Conservation (phyloP, 2,329 filamentous ascomycete genomes). For the Alternaria hordeiaustralica region DNA sequence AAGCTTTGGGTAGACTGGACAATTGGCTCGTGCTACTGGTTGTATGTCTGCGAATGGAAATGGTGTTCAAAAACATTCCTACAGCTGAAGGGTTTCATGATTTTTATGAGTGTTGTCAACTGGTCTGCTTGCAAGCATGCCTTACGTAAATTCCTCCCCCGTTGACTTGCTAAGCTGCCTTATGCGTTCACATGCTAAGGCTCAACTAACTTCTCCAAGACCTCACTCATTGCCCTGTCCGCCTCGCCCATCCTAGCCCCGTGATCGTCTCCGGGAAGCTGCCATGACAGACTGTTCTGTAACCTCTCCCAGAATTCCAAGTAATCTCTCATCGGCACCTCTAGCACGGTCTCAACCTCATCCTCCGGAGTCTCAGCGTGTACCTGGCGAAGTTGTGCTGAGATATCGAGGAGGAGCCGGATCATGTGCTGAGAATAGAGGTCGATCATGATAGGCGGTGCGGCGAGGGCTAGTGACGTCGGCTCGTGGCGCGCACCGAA, state of each 20-base stretch:
- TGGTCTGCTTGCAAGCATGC: background rate
- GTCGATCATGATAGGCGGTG: background rate
- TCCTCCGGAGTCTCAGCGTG: background rate
- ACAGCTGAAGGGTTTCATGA: too few relatives aligned
- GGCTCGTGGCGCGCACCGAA: background rate
- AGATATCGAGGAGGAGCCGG: background rate
- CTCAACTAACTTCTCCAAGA: conserved; percentile 3
- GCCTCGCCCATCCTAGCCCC: background rate
- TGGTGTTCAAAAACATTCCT: background rate
- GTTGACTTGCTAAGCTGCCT: background rate
- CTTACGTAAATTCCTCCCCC: background rate
- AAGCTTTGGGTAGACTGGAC: background rate
- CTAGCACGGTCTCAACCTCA: background rate
- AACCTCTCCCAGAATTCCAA: background rate
- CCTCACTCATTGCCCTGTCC: background rate
- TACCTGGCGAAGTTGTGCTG: background rate
- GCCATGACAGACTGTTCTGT: background rate
- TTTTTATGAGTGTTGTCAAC: background rate
- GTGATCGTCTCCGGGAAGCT: background rate
- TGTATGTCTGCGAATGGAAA: background rate
- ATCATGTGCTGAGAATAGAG: background rate
- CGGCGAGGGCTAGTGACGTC: background rate
- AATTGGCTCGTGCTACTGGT: background rate
- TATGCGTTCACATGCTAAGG: background rate
- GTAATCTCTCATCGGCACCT: background rate